Percentiles rank a stretch among this genome's conserved stretches.
Evolutionary conservation across 1,139 yeast species (phyloP).

Genomic region (Meyerozyma smithsonii): DNA sequence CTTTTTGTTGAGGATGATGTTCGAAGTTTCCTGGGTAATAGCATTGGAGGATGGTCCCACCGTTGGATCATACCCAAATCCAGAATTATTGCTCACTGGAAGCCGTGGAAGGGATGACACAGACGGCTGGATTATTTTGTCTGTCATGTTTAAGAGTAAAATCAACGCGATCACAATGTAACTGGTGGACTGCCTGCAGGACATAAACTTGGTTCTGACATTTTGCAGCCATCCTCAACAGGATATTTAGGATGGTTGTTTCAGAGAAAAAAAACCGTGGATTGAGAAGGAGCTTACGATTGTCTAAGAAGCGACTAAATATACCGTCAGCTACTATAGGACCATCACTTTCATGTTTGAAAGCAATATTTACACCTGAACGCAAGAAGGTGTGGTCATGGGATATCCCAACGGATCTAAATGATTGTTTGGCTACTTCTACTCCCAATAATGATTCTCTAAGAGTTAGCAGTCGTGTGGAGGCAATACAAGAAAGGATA

Average conservation of each 20-base stretch:
- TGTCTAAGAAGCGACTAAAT: background rate
- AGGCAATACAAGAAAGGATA: background rate
- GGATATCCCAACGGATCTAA: background rate
- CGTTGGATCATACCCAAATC: slow-evolving; percentile 45
- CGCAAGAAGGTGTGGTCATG: background rate
- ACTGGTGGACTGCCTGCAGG: background rate
- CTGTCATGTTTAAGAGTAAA: slow-evolving; percentile 11
- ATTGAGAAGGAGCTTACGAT: background rate
- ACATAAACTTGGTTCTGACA: background rate
- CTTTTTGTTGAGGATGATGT: slow-evolving; percentile 29
- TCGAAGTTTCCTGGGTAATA: slow-evolving; percentile 34
- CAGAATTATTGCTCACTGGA: slow-evolving; percentile 28
- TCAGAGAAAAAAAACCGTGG: background rate
- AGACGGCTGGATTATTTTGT: slow-evolving; percentile 37
- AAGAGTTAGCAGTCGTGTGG: background rate
- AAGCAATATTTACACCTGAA: background rate
- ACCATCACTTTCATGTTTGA: background rate
- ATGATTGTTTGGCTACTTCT: background rate
- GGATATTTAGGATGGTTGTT: background rate
- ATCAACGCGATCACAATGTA: background rate
- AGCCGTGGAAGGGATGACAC: slow-evolving; percentile 31
- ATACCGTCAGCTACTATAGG: background rate
- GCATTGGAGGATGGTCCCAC: slow-evolving; percentile 39
- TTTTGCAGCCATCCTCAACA: background rate
- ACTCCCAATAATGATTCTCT: background rate